phyloP scores from a whole-genome alignment of 352 stramenopile genomes.

The Pythium aquatile region DNA sequence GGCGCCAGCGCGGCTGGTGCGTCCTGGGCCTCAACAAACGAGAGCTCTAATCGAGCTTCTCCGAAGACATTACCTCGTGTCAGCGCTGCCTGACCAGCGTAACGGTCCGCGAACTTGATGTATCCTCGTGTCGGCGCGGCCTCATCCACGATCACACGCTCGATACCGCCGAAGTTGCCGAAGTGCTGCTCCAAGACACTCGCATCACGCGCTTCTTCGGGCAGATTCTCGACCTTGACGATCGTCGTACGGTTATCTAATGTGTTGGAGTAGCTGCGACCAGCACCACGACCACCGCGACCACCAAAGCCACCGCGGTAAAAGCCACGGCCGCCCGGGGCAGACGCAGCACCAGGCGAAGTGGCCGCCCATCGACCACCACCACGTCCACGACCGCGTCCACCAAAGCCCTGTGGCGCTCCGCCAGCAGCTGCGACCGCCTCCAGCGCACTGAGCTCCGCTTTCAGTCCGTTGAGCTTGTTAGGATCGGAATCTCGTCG shows the following conservation, averaged over 20 bases:
- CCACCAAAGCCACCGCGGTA: conserved; percentile 28
- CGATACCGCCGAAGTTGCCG: conserved; percentile 79
- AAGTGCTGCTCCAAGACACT: conserved; percentile 86
- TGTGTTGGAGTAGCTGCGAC: conserved; percentile 53
- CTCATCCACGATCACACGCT: conserved; percentile 69
- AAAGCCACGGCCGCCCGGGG: conserved; percentile 38
- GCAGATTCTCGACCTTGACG: conserved; percentile 72
- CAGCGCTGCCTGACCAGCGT: conserved; percentile 65
- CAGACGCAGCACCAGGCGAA: conserved; percentile 17
- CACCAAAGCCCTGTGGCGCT: conserved; percentile 1
- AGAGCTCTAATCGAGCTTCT: conserved; percentile 55
- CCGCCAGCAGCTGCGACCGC: conserved; percentile 6
- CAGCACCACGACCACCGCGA: conserved; percentile 32
- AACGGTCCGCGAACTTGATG: conserved; percentile 86
- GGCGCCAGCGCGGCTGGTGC: conserved; percentile 43
- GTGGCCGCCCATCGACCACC: conserved; percentile 26
- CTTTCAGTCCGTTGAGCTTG: conserved; percentile 64
- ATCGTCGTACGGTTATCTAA: conserved; percentile 87
- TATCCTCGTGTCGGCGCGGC: conserved; percentile 42
- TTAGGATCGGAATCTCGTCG: conserved; percentile 27
- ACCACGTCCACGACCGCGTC: conserved; percentile 28
- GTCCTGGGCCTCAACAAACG: conserved; percentile 61
- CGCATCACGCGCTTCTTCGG: conserved; percentile 69
- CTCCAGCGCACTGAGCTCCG: conserved; percentile 30
- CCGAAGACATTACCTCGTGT: conserved; percentile 58